Evolutionary conservation across 2,329 filamentous ascomycete genomes (phyloP), one percentile per base, ranked within the genome.

Genomic region (Colletotrichum chrysophilum): DNA sequence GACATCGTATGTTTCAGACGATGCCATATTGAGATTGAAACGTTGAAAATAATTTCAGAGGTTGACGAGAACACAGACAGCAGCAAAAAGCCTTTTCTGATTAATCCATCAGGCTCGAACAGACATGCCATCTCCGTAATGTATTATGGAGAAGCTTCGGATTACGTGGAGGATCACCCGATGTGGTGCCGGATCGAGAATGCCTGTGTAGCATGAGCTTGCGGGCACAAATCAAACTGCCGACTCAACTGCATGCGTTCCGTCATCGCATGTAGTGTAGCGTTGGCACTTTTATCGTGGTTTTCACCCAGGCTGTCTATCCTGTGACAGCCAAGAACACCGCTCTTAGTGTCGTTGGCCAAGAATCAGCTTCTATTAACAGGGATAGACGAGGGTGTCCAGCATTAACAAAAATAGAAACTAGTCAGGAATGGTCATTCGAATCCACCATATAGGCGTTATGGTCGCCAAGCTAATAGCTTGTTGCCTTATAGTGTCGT

Each of bases 31-130:
- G 10, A 13, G 43, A 52, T 21, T 1, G 43, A 7, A 4, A 48
- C 2, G n/a, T 21, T 4, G 12, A 21, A 7, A 1, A 7, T 52
- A n/a, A 3, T 5, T 21, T 21, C 10, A 21, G 10, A 52, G 43
- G 4, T 21, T 2, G 0, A 1, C 2, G 18, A 52, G n/a, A 52
- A 52, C 5, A 52, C 43, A 4, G 10, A 7, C 1, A 13, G 43
- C 10, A 52, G 5, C 10, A 13, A 52, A 21, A 4, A 7, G 4
- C 1, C 9, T 21, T 52, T 52, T 21, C 43, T 3, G 0, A 52
- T 7, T 21, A 6, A 21, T 13, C n/a, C n/a, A 21, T 4, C 10
- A 52, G 5, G 12, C 10, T 4, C 2, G 16, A 21, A 7, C 43
- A 52, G 6, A 48, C 43, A 7, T 21, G 1, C 2, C 16, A 52